Evolutionary conservation across 2,329 filamentous ascomycete genomes (phyloP).

Genomic region (Thelonectria olida): DNA sequence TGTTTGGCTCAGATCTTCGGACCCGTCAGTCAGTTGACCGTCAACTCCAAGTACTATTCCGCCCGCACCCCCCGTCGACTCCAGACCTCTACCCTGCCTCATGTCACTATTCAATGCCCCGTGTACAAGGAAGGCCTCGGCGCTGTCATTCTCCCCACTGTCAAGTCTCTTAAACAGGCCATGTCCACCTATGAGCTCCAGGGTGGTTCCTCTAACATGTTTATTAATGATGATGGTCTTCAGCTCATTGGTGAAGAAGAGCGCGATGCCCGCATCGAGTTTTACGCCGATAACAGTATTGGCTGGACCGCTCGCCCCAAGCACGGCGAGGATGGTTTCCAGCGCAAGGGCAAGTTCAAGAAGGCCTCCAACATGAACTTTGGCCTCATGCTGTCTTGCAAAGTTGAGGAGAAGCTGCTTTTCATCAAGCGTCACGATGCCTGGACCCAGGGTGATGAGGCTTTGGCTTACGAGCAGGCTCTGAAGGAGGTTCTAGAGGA

Average conservation of each 20-base stretch:
- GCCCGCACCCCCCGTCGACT: constrained; percentile 73
- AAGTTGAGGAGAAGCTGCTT: constrained; percentile 74
- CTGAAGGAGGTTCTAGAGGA: constrained; percentile 74
- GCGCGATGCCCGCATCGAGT: constrained; percentile 70
- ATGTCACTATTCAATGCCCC: constrained; percentile 85
- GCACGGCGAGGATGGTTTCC: constrained; percentile 70
- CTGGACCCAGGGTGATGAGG: constrained; percentile 77
- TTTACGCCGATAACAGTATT: constrained; percentile 75
- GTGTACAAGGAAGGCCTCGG: constrained; percentile 87
- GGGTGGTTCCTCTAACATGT: constrained; percentile 81
- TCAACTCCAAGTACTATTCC: constrained; percentile 86
- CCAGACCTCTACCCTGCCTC: constrained; percentile 66
- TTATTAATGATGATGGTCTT: constrained; percentile 79
- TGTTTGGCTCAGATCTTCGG: constrained; percentile 81
- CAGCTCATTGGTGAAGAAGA: constrained; percentile 73
- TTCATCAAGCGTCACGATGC: constrained; percentile 63
- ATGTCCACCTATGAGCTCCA: constrained; percentile 82
- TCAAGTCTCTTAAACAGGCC: constrained; percentile 80
- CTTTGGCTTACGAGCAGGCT: constrained; percentile 70
- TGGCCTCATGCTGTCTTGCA: constrained; percentile 72
- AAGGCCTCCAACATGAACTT: constrained; percentile 81
- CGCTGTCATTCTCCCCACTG: constrained; percentile 79
- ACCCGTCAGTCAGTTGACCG: constrained; percentile 75
- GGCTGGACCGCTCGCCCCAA: constrained; percentile 74
- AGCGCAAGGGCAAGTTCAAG: constrained; percentile 72